A percentile compares a stretch with the other conserved stretches of the same genome.
These are phyloP conservation scores for Chenopodium quinoa DNA, from an alignment of 148 eudicot species.

Conservation along the genomic window DNA sequence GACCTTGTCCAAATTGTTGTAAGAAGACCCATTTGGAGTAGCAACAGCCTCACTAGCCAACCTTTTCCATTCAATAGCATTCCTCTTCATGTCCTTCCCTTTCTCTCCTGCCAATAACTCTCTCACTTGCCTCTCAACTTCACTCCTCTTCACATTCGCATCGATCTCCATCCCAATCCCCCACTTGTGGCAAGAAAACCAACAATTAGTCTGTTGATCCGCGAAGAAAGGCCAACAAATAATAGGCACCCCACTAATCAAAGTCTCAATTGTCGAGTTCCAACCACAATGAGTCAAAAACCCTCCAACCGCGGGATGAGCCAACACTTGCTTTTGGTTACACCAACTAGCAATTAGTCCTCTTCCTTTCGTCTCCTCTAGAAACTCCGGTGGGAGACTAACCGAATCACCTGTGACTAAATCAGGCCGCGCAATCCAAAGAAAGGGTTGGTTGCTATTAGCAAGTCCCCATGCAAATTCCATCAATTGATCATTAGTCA, in stretches of 20 bases:
- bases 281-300: conserved; percentile 39
- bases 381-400: conserved; percentile 26
- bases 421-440: conserved; percentile 36
- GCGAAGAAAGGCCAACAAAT: conserved; percentile 41
- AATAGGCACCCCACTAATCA: conserved; percentile 31
- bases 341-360: conserved; percentile 29
- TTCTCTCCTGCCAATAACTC: conserved; percentile 32
- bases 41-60: conserved; percentile 26
- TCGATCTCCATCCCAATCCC: conserved; percentile 37
- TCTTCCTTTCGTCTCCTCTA: conserved; percentile 18
- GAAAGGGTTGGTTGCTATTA: conserved; percentile 27
- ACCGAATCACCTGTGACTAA: conserved; percentile 20
- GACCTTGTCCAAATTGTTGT: conserved; percentile 21
- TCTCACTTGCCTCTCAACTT: conserved; percentile 29
- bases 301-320: conserved; percentile 27
- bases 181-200: conserved; percentile 34
- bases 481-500: conserved; percentile 26
- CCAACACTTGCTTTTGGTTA: conserved; percentile 32
- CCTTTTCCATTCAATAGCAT: conserved; percentile 21
- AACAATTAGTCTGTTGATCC: conserved; percentile 37
- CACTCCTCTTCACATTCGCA: conserved; percentile 25
- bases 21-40: conserved; percentile 28
- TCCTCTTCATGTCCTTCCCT: conserved; percentile 30
- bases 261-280: conserved; percentile 30
- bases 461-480: conserved; percentile 44